phyloP scores from a whole-genome alignment of 192 early-diverging fungal species.

The Podila verticillata region DNA sequence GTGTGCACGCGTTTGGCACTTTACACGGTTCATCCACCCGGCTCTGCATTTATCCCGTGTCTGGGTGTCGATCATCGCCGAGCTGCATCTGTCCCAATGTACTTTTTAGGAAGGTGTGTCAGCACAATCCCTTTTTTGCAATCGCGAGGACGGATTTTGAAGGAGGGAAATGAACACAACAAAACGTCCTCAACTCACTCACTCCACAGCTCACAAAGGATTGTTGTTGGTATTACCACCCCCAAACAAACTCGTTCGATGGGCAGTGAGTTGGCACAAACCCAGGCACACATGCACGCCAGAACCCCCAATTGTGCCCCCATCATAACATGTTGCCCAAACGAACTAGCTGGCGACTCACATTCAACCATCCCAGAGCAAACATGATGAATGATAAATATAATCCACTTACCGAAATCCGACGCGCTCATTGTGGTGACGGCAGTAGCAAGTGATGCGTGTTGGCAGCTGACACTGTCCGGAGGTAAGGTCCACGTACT shows the following conservation, averaged over 20 bases:
- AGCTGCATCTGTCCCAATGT: background rate
- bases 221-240: too few relatives aligned
- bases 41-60: too few relatives aligned
- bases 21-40: background rate
- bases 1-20: conserved; percentile 2
- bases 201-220: too few relatives aligned
- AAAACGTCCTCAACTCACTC: too few relatives aligned
- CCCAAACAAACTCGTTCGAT: too few relatives aligned
- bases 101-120: conserved; percentile 3
- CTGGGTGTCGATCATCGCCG: too few relatives aligned
- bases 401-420: conserved; percentile 44
- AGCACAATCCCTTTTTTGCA: background rate
- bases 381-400: background rate
- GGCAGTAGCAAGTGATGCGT: conserved; percentile 89
- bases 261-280: too few relatives aligned
- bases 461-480: conserved; percentile 74
- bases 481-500: conserved; percentile 38
- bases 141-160: too few relatives aligned
- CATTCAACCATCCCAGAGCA: too few relatives aligned
- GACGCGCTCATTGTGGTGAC: conserved; percentile 50
- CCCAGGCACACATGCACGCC: too few relatives aligned
- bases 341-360: background rate
- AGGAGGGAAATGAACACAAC: background rate
- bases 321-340: background rate
- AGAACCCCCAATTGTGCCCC: too few relatives aligned